Conservation (phyloP, 352 stramenopile genomes). For the Pythium aquatile region DNA sequence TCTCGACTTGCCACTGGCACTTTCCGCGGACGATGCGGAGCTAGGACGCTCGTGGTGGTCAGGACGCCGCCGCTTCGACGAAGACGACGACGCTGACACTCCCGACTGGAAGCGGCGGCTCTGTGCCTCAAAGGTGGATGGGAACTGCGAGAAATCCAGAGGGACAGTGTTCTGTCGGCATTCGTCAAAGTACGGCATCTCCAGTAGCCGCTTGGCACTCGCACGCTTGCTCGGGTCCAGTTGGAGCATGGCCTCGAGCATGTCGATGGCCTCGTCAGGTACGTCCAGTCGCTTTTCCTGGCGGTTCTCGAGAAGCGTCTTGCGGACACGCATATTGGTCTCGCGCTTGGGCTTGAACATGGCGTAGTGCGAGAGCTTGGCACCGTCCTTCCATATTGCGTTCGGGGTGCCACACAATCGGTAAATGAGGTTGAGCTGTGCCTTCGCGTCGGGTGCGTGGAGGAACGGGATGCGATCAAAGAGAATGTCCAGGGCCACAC, state of each 20-base stretch:
- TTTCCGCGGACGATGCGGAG: slow-evolving; percentile 16
- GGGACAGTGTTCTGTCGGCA: slow-evolving; percentile 16
- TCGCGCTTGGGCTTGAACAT: slow-evolving; percentile 67
- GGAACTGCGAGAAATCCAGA: slow-evolving; percentile 46
- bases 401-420: slow-evolving; percentile 70
- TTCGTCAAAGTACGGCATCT: slow-evolving; percentile 62
- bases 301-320: slow-evolving; percentile 65
- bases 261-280: slow-evolving; percentile 48
- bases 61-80: slow-evolving; percentile 25
- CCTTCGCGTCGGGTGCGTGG: slow-evolving; percentile 53
- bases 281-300: slow-evolving; percentile 49
- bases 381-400: slow-evolving; percentile 46
- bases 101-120: slow-evolving; percentile 57
- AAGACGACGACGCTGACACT: slow-evolving; percentile 6
- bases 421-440: slow-evolving; percentile 79
- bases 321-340: slow-evolving; percentile 73
- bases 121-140: slow-evolving; percentile 50
- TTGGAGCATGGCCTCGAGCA: slow-evolving; percentile 77
- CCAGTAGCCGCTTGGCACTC: slow-evolving; percentile 50
- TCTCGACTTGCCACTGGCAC: slow-evolving; percentile 11
- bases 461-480: slow-evolving; percentile 65
- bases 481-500: slow-evolving; percentile 61
- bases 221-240: slow-evolving; percentile 61
- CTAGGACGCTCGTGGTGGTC: slow-evolving; percentile 8
- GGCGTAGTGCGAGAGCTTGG: slow-evolving; percentile 55